Evolutionary conservation across 225 moss, liverwort and hornwort genomes (phyloP).

Genomic region (Physcomitrium patens): DNA sequence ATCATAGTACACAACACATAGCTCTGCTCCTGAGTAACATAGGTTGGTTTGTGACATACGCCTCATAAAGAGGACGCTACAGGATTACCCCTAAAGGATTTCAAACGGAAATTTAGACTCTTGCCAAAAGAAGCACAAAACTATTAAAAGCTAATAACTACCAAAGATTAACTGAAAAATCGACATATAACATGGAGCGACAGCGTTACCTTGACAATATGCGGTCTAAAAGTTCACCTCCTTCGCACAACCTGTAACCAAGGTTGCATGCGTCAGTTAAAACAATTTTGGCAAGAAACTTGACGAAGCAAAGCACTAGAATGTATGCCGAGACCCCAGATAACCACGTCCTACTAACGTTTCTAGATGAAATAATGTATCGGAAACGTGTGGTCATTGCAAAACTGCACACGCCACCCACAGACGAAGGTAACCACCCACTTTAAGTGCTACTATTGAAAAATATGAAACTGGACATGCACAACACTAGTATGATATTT

Average conservation of each 20-base stretch:
- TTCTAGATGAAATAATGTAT: too few species aligned
- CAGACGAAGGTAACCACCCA: too few species aligned
- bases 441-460: too few species aligned
- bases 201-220: conserved; percentile 74
- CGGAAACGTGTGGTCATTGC: too few species aligned
- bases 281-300: too few species aligned
- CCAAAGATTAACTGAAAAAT: background rate
- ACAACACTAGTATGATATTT: background rate
- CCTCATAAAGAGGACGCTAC: background rate
- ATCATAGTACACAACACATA: conserved; percentile 5
- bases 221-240: conserved; percentile 91
- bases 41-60: background rate
- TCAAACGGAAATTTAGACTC: background rate
- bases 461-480: too few species aligned
- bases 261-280: background rate
- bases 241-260: conserved; percentile 81
- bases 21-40: background rate
- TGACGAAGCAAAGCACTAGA: too few species aligned
- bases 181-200: background rate
- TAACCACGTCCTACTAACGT: too few species aligned
- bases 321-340: too few species aligned
- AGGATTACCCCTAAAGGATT: background rate
- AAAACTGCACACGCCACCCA: too few species aligned
- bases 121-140: background rate
- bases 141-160: too few species aligned